phyloP scores from a whole-genome alignment of 2,329 filamentous ascomycete genomes.

The Podosphaera xanthii region DNA sequence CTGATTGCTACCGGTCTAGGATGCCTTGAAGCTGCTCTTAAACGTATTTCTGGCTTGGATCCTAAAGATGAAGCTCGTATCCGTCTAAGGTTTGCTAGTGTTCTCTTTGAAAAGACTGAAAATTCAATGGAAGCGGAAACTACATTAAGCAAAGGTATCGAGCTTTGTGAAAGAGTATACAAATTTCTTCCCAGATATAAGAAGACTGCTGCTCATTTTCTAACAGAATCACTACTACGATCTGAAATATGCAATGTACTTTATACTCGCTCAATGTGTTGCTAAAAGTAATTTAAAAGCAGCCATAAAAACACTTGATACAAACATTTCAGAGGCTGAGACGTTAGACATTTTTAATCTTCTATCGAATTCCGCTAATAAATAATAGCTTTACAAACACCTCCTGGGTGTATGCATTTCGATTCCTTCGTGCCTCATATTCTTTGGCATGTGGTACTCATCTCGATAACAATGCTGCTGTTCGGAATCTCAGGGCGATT shows the following conservation, averaged over 20 bases:
- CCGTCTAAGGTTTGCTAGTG: constrained; percentile 45
- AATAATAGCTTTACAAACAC: constrained; percentile 31
- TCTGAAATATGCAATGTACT: constrained; percentile 57
- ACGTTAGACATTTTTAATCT: constrained; percentile 23
- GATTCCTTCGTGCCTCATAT: constrained; percentile 48
- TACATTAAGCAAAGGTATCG: constrained; percentile 46
- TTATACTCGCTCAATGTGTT: constrained; percentile 45
- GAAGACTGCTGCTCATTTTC: constrained; percentile 5
- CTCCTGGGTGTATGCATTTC: constrained; percentile 57
- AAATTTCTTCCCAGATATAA: constrained; percentile 8
- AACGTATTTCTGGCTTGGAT: constrained; percentile 28
- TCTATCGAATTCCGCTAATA: constrained; percentile 2
- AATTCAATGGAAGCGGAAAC: constrained; percentile 54
- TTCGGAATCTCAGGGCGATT: constrained; percentile 48
- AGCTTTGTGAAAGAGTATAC: constrained; percentile 39
- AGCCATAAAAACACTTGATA: constrained; percentile 48
- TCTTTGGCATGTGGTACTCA: constrained; percentile 36
- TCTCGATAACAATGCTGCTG: constrained; percentile 35
- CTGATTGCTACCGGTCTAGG: constrained; percentile 49
- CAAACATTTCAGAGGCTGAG: constrained; percentile 43
- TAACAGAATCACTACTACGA: constrained; percentile 33
- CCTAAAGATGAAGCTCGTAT: constrained; percentile 47
- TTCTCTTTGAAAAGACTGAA: constrained; percentile 52
- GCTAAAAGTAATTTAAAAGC: constrained; percentile 50
- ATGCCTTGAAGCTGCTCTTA: constrained; percentile 48